Evolutionary conservation across 345 rosid species (phyloP).

Genomic region (Brassica carinata): DNA sequence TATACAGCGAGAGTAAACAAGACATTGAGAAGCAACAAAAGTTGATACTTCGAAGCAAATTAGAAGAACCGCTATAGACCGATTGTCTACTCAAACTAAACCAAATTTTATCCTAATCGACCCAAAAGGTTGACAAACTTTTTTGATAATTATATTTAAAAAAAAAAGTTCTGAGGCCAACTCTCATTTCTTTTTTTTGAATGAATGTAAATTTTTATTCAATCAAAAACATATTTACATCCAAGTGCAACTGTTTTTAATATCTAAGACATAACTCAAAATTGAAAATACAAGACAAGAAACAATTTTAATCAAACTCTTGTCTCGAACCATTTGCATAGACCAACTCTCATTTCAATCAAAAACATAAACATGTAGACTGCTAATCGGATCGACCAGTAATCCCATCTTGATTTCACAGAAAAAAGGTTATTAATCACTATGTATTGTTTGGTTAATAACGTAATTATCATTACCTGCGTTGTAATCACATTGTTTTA

Average conservation of each 20-base stretch:
- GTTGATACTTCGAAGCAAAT: conserved; percentile 21
- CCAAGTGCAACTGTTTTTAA: no score
- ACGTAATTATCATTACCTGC: neutral
- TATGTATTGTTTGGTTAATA: no score
- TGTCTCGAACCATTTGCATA: no score
- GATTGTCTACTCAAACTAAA: neutral
- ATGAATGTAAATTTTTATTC: no score
- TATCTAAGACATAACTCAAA: no score
- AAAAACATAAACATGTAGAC: neutral
- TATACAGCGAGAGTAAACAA: no score
- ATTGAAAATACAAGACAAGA: no score
- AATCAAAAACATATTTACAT: no score
- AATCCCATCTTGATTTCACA: neutral
- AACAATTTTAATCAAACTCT: no score
- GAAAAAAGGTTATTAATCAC: no score
- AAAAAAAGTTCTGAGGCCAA: neutral
- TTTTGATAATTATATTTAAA: neutral
- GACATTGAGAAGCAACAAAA: conserved; percentile 6
- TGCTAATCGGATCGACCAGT: conserved; percentile 7
- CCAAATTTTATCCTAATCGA: neutral
- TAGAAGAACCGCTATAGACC: neutral
- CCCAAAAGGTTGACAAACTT: neutral
- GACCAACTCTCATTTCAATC: neutral
- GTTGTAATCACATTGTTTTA: neutral
- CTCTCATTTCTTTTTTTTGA: no score